Conservation (phyloP, 257 asterid species). For the Gentiana dahurica region DNA sequence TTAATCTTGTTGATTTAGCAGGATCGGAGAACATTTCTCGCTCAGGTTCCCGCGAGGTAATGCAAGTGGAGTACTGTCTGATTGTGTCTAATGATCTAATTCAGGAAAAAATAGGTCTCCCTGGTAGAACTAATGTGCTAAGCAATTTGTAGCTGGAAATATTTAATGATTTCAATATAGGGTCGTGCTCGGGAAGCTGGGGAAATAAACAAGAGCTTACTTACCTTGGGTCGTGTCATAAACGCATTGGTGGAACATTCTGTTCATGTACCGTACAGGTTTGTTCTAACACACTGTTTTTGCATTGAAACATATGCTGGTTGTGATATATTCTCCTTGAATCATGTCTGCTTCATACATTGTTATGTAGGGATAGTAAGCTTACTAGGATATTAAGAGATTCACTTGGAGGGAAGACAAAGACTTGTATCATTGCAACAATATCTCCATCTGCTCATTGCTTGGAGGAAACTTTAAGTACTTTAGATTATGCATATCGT, state of each 20-base stretch:
- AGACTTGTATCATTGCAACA: constrained; percentile 82
- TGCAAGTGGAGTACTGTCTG: no score
- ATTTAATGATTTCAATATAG: constrained; percentile 22
- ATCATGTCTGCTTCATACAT: constrained; percentile 5
- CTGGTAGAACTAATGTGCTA: neutral
- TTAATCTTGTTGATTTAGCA: constrained; percentile 85
- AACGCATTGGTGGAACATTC: constrained; percentile 78
- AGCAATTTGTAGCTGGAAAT: neutral
- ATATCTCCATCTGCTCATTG: constrained; percentile 65
- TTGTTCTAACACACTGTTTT: constrained; percentile 5
- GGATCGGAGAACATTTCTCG: constrained; percentile 85
- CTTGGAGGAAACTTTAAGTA: constrained; percentile 78
- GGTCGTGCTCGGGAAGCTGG: constrained; percentile 95
- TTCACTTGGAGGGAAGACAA: constrained; percentile 82
- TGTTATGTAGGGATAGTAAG: constrained; percentile 63
- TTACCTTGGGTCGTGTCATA: constrained; percentile 79
- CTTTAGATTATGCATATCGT: constrained; percentile 75
- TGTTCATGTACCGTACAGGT: constrained; percentile 82
- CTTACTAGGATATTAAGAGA: constrained; percentile 77
- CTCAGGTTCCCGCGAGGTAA: constrained; percentile 84
- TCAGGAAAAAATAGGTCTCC: no score
- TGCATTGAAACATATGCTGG: neutral
- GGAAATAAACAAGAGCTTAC: constrained; percentile 82
- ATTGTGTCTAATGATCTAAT: no score
- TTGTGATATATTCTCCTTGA: neutral